Base-by-base conservation (phyloP, 306 rosid species). In the Crotalaria pallida region DNA sequence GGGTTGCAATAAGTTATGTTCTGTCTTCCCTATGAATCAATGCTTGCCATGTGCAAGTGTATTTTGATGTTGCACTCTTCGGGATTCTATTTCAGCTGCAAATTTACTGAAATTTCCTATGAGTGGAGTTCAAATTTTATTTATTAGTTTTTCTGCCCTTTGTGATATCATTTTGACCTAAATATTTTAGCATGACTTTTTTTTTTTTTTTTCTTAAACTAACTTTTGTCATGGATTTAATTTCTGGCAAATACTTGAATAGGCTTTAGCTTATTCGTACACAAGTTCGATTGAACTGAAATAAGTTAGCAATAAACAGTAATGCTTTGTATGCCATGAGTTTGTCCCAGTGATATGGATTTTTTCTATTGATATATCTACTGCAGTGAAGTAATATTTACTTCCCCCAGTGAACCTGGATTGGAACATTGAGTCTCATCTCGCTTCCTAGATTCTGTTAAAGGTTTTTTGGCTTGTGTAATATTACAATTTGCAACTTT, bases 111-210 rank as follows among this genome's bases (percentile, higher is more conserved):
- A 52, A 23, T 43, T 13, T 63, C 11, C 1, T 36, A 36, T 47
- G 57, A 10, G 38, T 55, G 48, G 51, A 52, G 55, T 50, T 13
- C 29, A 33, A 11, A 16, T 44, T 49, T n/a, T 40, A 44, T 69
- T 69, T 36, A 4, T 69, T 24, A 24, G 55, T 79, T 52, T 52
- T 17, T 55, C 50, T 34, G 74, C 33, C 58, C 38, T 70, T 57
- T 64, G 47, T 6, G 36, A 11, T 16, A 57, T 62, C 59, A 40
- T 47, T 63, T 45, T 56, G 51, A 75, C 50, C 31, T 17, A 45
- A 19, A 63, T 24, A 24, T 44, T 17, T 43, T 23, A 62, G 57
- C 44, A 43, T 56, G 10, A 12, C 22, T 64, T 8, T 36, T 38
- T 38, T 22, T 10, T 12, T 0, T 59, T 26, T 31, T 10, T 53